Evolutionary conservation across 2,329 filamentous ascomycete species (phyloP), one percentile per base, ranked within the genome.

Genomic region (Fulvia fulva): DNA sequence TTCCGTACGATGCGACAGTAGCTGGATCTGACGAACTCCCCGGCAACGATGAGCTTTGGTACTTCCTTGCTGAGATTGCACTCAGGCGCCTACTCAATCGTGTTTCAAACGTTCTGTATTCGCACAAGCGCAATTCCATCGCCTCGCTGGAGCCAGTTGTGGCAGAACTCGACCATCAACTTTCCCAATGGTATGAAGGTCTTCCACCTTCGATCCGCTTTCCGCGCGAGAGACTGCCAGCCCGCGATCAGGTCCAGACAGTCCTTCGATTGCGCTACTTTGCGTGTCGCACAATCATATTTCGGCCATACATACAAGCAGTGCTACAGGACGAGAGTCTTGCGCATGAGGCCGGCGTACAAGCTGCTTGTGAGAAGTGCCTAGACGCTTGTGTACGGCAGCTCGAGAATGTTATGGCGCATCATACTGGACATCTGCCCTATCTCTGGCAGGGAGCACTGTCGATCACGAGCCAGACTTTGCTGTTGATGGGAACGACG

Each of bases 371-470:
- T 72, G 85, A 88, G 68, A 90, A 90, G 71, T 93, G 89, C 70
- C 78, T 94, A 23, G 90, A 93, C 70, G 89, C 90, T 53, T 89
- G 87, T 56, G 82, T 93, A 63, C 83, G 88, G 64, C 90, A 94
- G 74, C 78, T 93, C 56, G 89, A 93, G 74, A 85, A 91, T 71
- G 87, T 93, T 63, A 81, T 83, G 55, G 88, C 87, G 65, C 88
- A 93, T 75, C 89, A 91, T 69, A 88, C 87, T 60, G 89, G 90
- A 52, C 89, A 93, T 71, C 87, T 94, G 77, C 89, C 89, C 12
- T 94, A 93, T 74, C 81, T 93, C 21, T 94, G 89, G 87, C 90
- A 93, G 76, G 89, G 89, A 19, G 88, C 89, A 8, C 80, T 94
- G 37, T 91, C 88, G 22, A 90, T 94, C 69, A 88, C 92, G 22